Percentiles rank a stretch among this genome's conserved stretches.
phyloP scores from a whole-genome alignment of 768 basidiomycete species.

The Lentinula guzmanii region DNA sequence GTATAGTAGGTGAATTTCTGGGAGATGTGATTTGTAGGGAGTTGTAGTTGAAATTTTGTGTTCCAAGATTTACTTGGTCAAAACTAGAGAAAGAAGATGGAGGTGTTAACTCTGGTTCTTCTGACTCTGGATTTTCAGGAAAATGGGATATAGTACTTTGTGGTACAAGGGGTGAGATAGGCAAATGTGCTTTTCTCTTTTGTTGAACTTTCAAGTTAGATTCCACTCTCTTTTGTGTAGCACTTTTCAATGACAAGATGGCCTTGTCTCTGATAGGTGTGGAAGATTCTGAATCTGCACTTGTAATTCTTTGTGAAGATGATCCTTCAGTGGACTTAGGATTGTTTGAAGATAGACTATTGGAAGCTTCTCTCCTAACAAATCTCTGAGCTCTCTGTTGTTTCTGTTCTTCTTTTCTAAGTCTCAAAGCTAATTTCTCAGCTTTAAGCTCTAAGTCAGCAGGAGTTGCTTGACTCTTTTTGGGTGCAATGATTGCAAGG shows the following conservation, averaged over 20 bases:
- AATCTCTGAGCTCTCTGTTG: too few relatives aligned
- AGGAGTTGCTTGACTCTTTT: too few relatives aligned
- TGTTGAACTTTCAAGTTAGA: background rate
- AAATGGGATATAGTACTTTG: background rate
- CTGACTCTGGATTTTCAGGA: background rate
- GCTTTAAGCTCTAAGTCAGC: too few relatives aligned
- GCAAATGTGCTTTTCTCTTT: background rate
- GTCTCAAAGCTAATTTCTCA: too few relatives aligned
- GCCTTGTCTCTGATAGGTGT: background rate
- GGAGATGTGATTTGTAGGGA: background rate
- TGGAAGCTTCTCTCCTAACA: too few relatives aligned
- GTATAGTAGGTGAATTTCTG: background rate
- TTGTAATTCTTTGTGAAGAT: too few relatives aligned
- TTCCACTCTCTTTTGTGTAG: background rate
- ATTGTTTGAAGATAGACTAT: too few relatives aligned
- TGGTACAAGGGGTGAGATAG: background rate
- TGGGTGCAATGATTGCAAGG: too few relatives aligned
- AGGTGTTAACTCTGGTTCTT: background rate
- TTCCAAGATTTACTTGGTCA: background rate
- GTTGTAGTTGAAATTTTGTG: background rate
- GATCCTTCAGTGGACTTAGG: too few relatives aligned
- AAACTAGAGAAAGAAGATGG: background rate
- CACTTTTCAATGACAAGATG: background rate
- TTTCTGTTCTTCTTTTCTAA: too few relatives aligned
- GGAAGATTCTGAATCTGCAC: background rate